These are phyloP conservation scores for Alternaria sp. DNA, from an alignment of 2,329 filamentous ascomycete genomes.

Conservation along the genomic window DNA sequence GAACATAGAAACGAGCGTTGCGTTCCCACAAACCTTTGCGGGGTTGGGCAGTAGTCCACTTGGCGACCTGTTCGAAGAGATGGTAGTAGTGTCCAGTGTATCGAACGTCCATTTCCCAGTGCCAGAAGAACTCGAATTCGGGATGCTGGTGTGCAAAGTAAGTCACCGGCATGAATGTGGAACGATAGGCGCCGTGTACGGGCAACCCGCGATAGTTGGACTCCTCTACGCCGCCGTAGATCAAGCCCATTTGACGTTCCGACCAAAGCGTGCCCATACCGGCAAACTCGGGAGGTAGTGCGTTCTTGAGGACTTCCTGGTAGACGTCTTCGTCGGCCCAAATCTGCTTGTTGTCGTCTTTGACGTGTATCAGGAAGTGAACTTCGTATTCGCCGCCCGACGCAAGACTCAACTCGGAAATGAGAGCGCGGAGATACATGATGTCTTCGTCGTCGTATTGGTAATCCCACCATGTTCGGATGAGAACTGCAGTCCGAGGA, in stretches of 20 bases:
- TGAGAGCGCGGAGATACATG: constrained; percentile 80
- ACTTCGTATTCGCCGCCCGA: constrained; percentile 84
- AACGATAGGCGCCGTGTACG: constrained; percentile 73
- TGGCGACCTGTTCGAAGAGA: constrained; percentile 71
- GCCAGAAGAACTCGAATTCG: constrained; percentile 92
- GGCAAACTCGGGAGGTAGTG: constrained; percentile 59
- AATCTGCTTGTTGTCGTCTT: constrained; percentile 78
- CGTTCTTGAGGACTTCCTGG: constrained; percentile 66
- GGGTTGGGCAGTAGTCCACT: constrained; percentile 73
- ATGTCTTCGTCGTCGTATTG: constrained; percentile 81
- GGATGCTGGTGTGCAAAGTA: constrained; percentile 89
- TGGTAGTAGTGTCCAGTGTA: constrained; percentile 92
- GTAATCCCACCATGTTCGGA: constrained; percentile 84
- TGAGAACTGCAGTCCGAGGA: constrained; percentile 76
- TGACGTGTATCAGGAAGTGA: constrained; percentile 86
- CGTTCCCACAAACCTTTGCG: constrained; percentile 80
- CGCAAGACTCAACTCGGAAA: constrained; percentile 77
- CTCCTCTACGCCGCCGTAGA: constrained; percentile 61
- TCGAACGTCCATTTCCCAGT: constrained; percentile 93
- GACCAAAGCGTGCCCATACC: constrained; percentile 64
- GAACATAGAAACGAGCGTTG: constrained; percentile 78
- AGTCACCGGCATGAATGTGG: constrained; percentile 92
- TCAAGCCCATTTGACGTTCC: constrained; percentile 63
- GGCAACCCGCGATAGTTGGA: constrained; percentile 66
- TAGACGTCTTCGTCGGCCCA: constrained; percentile 81